A percentile compares a stretch with the other conserved stretches of the same genome.
These are phyloP conservation scores for Eucalyptus marginata DNA, from an alignment of 345 rosid species.

Conservation along the genomic window DNA sequence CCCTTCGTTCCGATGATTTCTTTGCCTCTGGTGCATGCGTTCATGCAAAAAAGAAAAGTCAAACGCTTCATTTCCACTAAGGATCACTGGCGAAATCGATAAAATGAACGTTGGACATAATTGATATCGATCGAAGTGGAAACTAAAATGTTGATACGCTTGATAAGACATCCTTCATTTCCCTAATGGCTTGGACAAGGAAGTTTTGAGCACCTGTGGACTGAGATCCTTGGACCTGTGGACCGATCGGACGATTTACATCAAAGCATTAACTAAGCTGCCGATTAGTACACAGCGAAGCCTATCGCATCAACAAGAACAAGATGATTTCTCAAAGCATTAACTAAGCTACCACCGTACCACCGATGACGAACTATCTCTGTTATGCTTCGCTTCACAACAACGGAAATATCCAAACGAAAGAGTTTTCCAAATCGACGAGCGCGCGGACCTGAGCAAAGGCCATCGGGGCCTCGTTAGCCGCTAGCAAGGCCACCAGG, in stretches of 20 bases:
- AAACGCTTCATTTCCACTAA: background rate
- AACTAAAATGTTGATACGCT: background rate
- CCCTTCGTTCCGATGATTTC: no score
- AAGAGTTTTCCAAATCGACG: background rate
- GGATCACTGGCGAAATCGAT: background rate
- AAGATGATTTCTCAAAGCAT: background rate
- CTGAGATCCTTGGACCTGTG: background rate
- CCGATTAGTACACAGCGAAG: background rate
- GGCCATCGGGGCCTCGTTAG: no score
- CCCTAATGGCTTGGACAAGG: background rate
- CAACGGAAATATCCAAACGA: background rate
- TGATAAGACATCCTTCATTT: background rate
- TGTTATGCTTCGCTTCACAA: background rate
- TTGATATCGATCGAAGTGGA: background rate
- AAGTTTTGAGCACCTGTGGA: background rate
- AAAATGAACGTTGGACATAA: background rate
- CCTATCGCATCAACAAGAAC: background rate
- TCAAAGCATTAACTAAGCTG: no score
- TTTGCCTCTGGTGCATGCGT: no score
- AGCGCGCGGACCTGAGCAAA: background rate
- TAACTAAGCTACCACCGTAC: background rate
- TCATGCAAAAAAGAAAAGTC: background rate
- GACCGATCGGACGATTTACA: background rate
- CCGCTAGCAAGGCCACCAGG: no score
- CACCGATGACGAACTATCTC: background rate